Evolutionary conservation across 2,329 filamentous ascomycete species (phyloP).

Genomic region (Emericellopsis cladophorae): DNA sequence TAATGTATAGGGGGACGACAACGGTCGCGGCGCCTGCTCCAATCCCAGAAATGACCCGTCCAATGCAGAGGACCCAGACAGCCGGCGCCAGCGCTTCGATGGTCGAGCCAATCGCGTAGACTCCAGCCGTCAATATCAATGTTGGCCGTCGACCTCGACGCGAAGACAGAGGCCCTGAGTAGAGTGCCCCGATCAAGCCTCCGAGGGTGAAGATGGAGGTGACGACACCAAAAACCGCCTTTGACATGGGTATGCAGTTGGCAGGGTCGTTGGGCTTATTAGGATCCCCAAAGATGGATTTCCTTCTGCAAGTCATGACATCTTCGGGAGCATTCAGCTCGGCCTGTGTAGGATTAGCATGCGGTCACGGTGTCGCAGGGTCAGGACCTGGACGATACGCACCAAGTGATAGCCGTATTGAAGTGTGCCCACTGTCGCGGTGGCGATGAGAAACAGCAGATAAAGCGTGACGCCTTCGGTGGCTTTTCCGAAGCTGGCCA

Average conservation of each 20-base stretch:
- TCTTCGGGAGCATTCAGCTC: constrained; percentile 93
- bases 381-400: constrained; percentile 13
- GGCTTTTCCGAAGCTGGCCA: constrained; percentile 16
- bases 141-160: constrained; percentile 60
- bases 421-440: constrained; percentile 74
- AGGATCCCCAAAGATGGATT: constrained; percentile 15
- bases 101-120: constrained; percentile 65
- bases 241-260: constrained; percentile 78
- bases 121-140: constrained; percentile 64
- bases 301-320: constrained; percentile 74
- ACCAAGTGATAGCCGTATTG: constrained; percentile 94
- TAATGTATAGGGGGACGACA: constrained; percentile 88
- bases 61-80: constrained; percentile 56
- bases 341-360: constrained; percentile 33
- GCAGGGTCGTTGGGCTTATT: constrained; percentile 29
- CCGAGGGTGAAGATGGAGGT: constrained; percentile 88
- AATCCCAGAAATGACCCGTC: constrained; percentile 68
- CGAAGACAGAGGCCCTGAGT: constrained; percentile 67
- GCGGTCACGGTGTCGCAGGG: not conserved
- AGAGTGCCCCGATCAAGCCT: constrained; percentile 71
- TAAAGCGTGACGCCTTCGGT: constrained; percentile 49
- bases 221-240: constrained; percentile 70
- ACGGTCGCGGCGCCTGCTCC: constrained; percentile 85
- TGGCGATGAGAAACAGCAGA: constrained; percentile 61
- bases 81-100: constrained; percentile 61